Evolutionary conservation across 1,139 yeast genomes (phyloP).

Genomic region (Candida tetrigidarum): DNA sequence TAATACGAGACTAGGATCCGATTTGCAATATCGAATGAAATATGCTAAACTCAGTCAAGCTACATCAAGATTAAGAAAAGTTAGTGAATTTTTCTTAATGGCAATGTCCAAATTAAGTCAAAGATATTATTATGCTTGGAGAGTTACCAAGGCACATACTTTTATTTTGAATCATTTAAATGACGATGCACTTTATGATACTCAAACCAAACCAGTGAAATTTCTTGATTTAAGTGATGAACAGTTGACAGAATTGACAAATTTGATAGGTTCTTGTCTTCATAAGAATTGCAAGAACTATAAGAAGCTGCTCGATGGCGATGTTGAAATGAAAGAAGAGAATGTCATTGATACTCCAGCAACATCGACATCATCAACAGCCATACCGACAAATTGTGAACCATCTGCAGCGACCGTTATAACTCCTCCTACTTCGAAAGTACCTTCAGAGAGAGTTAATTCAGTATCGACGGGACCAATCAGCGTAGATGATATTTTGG

Average conservation of each 20-base stretch:
- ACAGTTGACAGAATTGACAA: slow-evolving; percentile 32
- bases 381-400: neutral
- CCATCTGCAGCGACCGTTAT: neutral
- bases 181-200: slow-evolving; percentile 27
- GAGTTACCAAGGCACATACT: slow-evolving; percentile 40
- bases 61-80: neutral
- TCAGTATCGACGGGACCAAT: slow-evolving; percentile 8
- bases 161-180: slow-evolving; percentile 28
- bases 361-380: neutral
- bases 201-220: slow-evolving; percentile 6
- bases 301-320: slow-evolving; percentile 8
- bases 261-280: slow-evolving; percentile 27
- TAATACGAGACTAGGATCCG: slow-evolving; percentile 18
- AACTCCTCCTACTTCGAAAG: neutral
- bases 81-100: slow-evolving; percentile 5
- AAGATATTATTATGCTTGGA: slow-evolving; percentile 51
- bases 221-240: slow-evolving; percentile 18
- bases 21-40: slow-evolving; percentile 19
- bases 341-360: neutral
- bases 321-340: neutral
- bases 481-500: neutral
- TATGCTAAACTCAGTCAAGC: slow-evolving; percentile 25
- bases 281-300: slow-evolving; percentile 16
- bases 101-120: slow-evolving; percentile 35
- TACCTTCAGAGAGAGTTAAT: neutral